Evolutionary conservation across 805 yeast genomes (phyloP), one percentile per base, ranked within the genome.

Genomic region (Nakazawaea wickerhamii): DNA sequence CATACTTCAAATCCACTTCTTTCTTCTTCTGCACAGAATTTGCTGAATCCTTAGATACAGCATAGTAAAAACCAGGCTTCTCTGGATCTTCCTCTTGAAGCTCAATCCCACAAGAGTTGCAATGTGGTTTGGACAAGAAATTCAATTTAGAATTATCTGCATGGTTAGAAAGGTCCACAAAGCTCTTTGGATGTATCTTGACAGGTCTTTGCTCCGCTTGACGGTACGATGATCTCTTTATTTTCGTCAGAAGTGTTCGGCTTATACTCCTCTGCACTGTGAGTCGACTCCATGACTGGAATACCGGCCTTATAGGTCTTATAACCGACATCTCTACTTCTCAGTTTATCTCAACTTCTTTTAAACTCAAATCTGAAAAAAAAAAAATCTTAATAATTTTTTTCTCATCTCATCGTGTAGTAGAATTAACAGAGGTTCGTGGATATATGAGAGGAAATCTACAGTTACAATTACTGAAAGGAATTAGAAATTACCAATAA

Each of bases 61-160:
- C 15, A 14, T 50, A 48, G 49, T 64, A 78, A 51, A 51, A 80
- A 1, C 85, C 85, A 0, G 66, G 64, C 20, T 52, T 47, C 0
- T 40, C 30, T 0, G 65, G 55, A 38, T 70, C 60, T 0, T 43
- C 48, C 5, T 54, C 52, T 51, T 81, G 87, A 17, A 81, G 57
- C 8, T 50, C 48, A 6, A 78, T 60, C 21, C 87, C 87, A 61
- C 89, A 81, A 2, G 84, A 71, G 4, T 63, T 53, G 54, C 88
- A 81, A 9, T 47, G 41, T 8, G 15, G 36, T 19, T 41, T 28
- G 13, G 25, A 7, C 18, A 37, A 19, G 4, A 43, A 20, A 3
- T 32, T 28, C 20, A 41, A 13, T 11, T 30, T 40, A 17, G 37
- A 10, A 6, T 14, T 30, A 15, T 11, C n/a, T n/a, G 23, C 22